phyloP scores from a whole-genome alignment of 1,284 basidiomycete genomes.

The Takashimella koratensis region DNA sequence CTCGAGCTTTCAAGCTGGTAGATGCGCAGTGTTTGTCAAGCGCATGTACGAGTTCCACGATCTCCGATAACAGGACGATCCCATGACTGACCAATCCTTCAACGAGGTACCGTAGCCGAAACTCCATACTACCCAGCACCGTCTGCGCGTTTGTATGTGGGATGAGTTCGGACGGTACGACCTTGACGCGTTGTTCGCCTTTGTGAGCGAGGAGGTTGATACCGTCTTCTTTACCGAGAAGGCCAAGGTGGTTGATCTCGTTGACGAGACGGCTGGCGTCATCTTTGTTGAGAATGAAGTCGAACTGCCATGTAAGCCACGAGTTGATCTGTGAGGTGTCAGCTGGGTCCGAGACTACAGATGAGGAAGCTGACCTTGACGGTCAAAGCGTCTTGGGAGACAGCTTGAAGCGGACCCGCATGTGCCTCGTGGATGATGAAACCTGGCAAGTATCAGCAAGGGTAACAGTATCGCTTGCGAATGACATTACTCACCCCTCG shows the following conservation, averaged over 20 bases:
- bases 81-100: conserved; percentile 27
- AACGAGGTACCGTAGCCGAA: conserved; percentile 21
- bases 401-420: conserved; percentile 13
- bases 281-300: conserved; percentile 5
- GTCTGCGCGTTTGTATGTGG: conserved; percentile 1
- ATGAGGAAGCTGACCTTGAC: conserved; percentile 4
- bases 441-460: conserved; percentile 1
- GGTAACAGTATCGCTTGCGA: no score
- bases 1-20: conserved; percentile 9
- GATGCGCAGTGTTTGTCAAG: conserved; percentile 6
- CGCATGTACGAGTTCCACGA: conserved; percentile 8
- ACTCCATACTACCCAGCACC: conserved; percentile 5
- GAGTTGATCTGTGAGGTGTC: conserved; percentile 1
- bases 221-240: conserved; percentile 5
- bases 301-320: conserved; percentile 20
- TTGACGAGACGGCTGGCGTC: background rate
- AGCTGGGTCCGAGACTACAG: background rate
- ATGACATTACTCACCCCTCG: conserved; percentile 1
- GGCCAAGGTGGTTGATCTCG: conserved; percentile 7
- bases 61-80: conserved; percentile 19
- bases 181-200: background rate
- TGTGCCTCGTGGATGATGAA: conserved; percentile 19
- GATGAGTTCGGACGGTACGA: conserved; percentile 3
- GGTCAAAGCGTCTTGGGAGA: conserved; percentile 6
- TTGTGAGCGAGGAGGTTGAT: conserved; percentile 4